Conservation (phyloP, 2,329 filamentous ascomycete species). For the Amauroascus verrucosus region DNA sequence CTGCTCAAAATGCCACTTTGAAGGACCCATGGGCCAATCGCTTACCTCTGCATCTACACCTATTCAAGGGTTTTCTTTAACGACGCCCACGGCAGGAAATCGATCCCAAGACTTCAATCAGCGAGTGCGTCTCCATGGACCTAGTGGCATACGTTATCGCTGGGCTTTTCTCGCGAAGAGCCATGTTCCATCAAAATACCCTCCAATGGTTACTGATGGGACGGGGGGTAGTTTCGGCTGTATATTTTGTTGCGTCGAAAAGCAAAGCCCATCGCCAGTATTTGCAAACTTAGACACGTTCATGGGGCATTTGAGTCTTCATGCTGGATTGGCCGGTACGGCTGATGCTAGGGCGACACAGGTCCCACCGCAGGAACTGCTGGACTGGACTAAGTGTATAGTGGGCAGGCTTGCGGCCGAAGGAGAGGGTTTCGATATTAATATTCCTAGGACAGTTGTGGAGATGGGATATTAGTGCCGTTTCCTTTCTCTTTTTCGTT, state of each 20-base stretch:
- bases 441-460: slow-evolving; percentile 29
- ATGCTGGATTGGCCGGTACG: slow-evolving; percentile 16
- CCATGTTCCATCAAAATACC: slow-evolving; percentile 32
- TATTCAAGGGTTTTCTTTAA: slow-evolving; percentile 8
- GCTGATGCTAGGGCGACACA: slow-evolving; percentile 22
- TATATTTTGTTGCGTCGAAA: slow-evolving; percentile 38
- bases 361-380: slow-evolving; percentile 28
- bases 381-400: slow-evolving; percentile 37
- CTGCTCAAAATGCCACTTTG: slow-evolving; percentile 37
- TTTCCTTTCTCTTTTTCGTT: neutral
- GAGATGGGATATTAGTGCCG: slow-evolving; percentile 10
- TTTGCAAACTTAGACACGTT: slow-evolving; percentile 35
- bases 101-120: slow-evolving; percentile 23
- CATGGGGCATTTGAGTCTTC: slow-evolving; percentile 36
- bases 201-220: slow-evolving; percentile 16
- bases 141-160: slow-evolving; percentile 34
- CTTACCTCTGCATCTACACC: slow-evolving; percentile 13
- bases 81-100: neutral
- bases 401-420: slow-evolving; percentile 31
- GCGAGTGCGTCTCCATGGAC: slow-evolving; percentile 20
- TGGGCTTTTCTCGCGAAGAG: slow-evolving; percentile 41
- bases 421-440: slow-evolving; percentile 41
- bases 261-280: slow-evolving; percentile 25
- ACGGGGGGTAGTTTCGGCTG: slow-evolving; percentile 31
- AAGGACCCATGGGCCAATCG: slow-evolving; percentile 26